These are phyloP conservation scores for Juncus effusus DNA, from an alignment of 176 grass and related monocot species.

Conservation along the genomic window DNA sequence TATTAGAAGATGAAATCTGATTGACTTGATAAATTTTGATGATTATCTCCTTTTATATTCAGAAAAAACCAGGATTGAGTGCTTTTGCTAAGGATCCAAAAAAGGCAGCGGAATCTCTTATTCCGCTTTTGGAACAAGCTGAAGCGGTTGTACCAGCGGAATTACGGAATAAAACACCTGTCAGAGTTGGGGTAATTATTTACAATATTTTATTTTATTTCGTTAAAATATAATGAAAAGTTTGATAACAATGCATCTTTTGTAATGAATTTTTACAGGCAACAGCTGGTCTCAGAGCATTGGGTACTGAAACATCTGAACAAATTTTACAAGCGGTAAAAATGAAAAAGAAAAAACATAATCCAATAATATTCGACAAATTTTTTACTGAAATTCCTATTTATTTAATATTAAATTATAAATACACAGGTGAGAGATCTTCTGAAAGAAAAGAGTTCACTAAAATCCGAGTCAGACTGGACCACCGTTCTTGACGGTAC, in stretches of 20 bases:
- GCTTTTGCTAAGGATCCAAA: slow-evolving; percentile 65
- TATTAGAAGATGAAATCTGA: neutral
- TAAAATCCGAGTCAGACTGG: slow-evolving; percentile 85
- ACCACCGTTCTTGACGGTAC: slow-evolving; percentile 90
- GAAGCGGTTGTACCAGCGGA: slow-evolving; percentile 66
- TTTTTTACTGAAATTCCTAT: neutral
- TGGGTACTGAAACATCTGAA: slow-evolving; percentile 78
- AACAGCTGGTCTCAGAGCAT: slow-evolving; percentile 90
- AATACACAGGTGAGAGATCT: slow-evolving; percentile 74
- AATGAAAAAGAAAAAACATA: neutral
- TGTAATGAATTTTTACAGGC: slow-evolving; percentile 51
- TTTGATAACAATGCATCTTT: slow-evolving; percentile 10
- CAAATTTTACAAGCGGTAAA: slow-evolving; percentile 92
- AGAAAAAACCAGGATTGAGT: slow-evolving; percentile 85
- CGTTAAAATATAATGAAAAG: neutral
- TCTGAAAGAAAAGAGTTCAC: slow-evolving; percentile 72
- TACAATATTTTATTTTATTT: slow-evolving; percentile 12
- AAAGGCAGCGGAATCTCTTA: slow-evolving; percentile 81
- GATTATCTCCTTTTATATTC: slow-evolving; percentile 24
- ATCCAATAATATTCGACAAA: slow-evolving; percentile 20
- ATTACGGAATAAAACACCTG: slow-evolving; percentile 67
- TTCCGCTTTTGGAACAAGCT: slow-evolving; percentile 75
- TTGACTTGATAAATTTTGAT: neutral
- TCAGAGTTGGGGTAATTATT: slow-evolving; percentile 83
- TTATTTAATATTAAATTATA: slow-evolving; percentile 18